Percentiles rank a stretch among this genome's conserved stretches.
phyloP scores from a whole-genome alignment of 2,329 filamentous ascomycete genomes.

The Ophiocordyceps sinensis region DNA sequence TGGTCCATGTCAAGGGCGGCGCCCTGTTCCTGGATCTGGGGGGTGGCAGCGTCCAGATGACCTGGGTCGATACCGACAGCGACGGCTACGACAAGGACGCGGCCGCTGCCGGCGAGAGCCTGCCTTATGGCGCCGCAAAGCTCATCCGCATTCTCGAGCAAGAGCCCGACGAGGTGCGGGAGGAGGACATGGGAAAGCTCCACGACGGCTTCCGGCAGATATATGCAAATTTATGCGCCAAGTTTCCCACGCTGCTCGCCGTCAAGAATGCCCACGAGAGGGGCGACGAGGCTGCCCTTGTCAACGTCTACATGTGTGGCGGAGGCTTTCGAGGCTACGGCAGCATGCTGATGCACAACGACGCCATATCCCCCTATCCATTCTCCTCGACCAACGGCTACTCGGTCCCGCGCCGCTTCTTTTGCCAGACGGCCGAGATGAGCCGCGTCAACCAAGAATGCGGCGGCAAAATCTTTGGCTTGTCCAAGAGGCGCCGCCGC shows the following conservation, averaged over 20 bases:
- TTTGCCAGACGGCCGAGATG: constrained; percentile 40
- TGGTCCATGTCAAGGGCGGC: constrained; percentile 41
- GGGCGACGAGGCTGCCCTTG: constrained; percentile 19
- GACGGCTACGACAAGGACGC: constrained; percentile 35
- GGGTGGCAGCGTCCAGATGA: constrained; percentile 54
- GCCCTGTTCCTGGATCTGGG: constrained; percentile 81
- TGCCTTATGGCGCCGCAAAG: constrained; percentile 48
- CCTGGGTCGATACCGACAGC: constrained; percentile 39
- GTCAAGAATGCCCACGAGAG: constrained; percentile 20
- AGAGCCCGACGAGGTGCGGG: constrained; percentile 23
- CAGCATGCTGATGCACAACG: constrained; percentile 71
- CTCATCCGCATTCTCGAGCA: constrained; percentile 34
- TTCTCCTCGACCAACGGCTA: constrained; percentile 75
- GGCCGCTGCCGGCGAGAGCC: constrained; percentile 38
- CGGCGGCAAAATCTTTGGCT: constrained; percentile 51
- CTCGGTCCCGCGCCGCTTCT: constrained; percentile 44
- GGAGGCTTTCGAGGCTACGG: constrained; percentile 87
- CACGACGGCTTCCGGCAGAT: constrained; percentile 41
- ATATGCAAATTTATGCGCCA: constrained; percentile 35
- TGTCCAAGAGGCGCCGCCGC: constrained; percentile 62
- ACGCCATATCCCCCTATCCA: constrained; percentile 62
- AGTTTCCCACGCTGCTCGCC: constrained; percentile 33
- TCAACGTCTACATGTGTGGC: constrained; percentile 73
- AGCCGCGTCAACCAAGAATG: constrained; percentile 32
- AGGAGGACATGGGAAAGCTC: constrained; percentile 39